Evolutionary conservation across 2,329 filamentous ascomycete species (phyloP).

Genomic region (Colletotrichum salicis): DNA sequence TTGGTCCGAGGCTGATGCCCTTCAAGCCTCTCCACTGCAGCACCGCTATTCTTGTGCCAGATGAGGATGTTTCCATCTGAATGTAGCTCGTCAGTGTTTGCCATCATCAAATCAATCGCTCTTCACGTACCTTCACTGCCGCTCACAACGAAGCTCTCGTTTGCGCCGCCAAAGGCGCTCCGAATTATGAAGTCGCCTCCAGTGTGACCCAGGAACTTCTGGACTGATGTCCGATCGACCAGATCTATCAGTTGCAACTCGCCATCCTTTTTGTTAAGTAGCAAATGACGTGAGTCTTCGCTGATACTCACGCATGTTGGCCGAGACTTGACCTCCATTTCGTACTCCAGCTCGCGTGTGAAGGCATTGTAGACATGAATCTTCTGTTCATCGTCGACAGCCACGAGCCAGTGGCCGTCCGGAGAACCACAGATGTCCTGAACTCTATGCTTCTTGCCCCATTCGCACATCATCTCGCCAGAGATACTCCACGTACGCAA

Average conservation of each 20-base stretch:
- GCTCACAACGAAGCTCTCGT: constrained; percentile 90
- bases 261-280: constrained; percentile 84
- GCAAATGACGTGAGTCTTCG: constrained; percentile 80
- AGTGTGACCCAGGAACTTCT: constrained; percentile 79
- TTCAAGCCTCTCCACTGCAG: constrained; percentile 78
- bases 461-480: constrained; percentile 72
- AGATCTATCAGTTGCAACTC: constrained; percentile 84
- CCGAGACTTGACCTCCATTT: constrained; percentile 74
- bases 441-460: constrained; percentile 78
- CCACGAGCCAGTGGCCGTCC: constrained; percentile 82
- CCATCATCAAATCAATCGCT: not conserved
- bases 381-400: constrained; percentile 75
- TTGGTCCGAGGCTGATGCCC: constrained; percentile 85
- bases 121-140: constrained; percentile 81
- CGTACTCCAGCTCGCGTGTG: constrained; percentile 80
- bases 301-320: constrained; percentile 86
- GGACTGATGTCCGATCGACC: constrained; percentile 75
- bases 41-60: constrained; percentile 88
- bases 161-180: constrained; percentile 85
- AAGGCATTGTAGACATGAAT: constrained; percentile 85
- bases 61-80: constrained; percentile 78
- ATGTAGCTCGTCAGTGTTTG: not conserved
- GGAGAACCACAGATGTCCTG: constrained; percentile 87
- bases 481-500: constrained; percentile 77
- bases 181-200: constrained; percentile 84